phyloP scores from a whole-genome alignment of 495 filamentous ascomycete species.

The Neurospora africana region DNA sequence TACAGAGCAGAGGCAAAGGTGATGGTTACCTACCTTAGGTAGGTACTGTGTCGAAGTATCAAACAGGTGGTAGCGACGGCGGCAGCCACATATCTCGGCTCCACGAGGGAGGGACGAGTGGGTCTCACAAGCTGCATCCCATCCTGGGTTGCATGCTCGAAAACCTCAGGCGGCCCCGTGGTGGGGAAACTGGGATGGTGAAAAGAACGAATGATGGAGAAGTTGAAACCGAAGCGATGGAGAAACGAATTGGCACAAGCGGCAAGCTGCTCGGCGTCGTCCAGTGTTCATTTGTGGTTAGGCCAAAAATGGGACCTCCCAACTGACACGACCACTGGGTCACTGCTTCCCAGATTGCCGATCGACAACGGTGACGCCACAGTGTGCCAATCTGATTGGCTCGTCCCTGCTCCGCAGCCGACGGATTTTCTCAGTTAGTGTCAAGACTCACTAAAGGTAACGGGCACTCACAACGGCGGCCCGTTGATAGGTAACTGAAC shows the following conservation, averaged over 20 bases:
- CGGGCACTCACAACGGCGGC: neutral
- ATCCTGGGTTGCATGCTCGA: neutral
- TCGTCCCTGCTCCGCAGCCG: neutral
- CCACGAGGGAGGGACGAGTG: neutral
- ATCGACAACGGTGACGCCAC: conserved; percentile 16
- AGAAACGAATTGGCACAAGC: neutral
- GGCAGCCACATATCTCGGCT: neutral
- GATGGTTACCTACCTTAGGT: too few species aligned
- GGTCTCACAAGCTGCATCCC: neutral
- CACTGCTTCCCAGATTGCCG: conserved; percentile 3
- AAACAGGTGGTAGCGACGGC: neutral
- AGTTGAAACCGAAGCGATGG: neutral
- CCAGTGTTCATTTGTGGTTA: neutral
- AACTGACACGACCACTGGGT: neutral
- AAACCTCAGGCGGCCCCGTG: neutral
- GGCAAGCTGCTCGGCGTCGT: neutral
- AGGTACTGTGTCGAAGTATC: neutral
- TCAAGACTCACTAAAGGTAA: neutral
- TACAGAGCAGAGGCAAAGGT: neutral
- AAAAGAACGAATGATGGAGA: neutral
- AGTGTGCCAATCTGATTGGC: conserved; percentile 4
- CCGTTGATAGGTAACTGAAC: neutral
- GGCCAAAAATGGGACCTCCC: neutral
- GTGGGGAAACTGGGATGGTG: neutral
- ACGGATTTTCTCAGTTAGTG: neutral